Conservation (phyloP, 352 stramenopile species). For the Pythium scleroteichum region DNA sequence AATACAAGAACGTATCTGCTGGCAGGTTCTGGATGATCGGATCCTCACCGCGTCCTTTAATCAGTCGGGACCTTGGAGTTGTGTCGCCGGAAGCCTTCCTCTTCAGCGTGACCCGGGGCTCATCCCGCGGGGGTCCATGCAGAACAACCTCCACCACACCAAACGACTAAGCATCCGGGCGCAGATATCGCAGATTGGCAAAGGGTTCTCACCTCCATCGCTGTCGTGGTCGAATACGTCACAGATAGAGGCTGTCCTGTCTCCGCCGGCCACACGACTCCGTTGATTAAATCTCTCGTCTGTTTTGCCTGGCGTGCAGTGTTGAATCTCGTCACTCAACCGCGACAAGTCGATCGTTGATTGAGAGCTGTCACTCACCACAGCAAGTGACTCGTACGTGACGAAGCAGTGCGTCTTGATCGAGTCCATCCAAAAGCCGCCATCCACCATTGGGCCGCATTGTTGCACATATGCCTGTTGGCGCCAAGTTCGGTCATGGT, state of each 20-base stretch:
- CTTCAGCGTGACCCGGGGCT: neutral
- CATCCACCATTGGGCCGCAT: constrained; percentile 53
- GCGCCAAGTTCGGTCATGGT: too few relatives aligned
- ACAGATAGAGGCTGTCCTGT: constrained; percentile 50
- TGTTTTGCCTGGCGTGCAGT: constrained; percentile 40
- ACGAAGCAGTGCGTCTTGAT: constrained; percentile 90
- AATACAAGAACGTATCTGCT: constrained; percentile 15
- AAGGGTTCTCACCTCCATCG: constrained; percentile 42
- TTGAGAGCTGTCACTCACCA: neutral
- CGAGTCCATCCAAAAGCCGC: constrained; percentile 85
- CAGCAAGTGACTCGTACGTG: constrained; percentile 42
- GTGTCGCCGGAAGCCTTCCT: constrained; percentile 4
- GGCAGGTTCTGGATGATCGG: neutral
- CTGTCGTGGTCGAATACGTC: constrained; percentile 39
- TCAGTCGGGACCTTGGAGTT: neutral
- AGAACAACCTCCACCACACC: neutral
- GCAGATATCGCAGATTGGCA: too few relatives aligned
- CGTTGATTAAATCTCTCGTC: constrained; percentile 48
- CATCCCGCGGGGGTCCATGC: neutral
- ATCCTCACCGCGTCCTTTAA: constrained; percentile 12
- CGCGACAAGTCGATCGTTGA: neutral
- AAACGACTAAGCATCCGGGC: neutral
- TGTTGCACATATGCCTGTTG: constrained; percentile 58
- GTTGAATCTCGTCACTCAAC: too few relatives aligned
- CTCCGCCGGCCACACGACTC: constrained; percentile 63